Evolutionary conservation across 106 monocot genomes (phyloP), one percentile per base, ranked within the genome.

Genomic region (Amphibolis antarctica): DNA sequence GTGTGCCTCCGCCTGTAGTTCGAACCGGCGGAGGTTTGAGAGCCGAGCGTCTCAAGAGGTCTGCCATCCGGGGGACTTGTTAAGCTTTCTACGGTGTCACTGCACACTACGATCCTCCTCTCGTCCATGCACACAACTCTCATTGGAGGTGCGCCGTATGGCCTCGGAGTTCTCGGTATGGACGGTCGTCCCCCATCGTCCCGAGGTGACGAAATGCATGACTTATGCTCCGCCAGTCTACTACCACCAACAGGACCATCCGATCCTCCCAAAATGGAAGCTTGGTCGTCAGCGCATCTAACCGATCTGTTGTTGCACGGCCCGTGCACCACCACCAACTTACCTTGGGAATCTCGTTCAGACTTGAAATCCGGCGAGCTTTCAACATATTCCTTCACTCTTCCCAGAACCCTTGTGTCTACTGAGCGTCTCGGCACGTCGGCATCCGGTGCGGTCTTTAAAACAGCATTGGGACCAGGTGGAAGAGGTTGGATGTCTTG

Each of bases 401-500:
- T 60, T 5, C 43, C 42, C 36, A 3, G 28, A 60, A 12, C 31
- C 19, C 11, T 49, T 70, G 67, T 63, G 65, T 29, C 59, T 52
- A 66, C 10, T 46, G 22, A 44, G 28, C n/a, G 9, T 59, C 14
- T 31, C 25, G 63, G 23, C 15, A 11, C 19, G 15, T 13, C 46
- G 12, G 19, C 17, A 25, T 13, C 46, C 46, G 45, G 15, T 12
- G 21, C 5, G 36, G 6, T 31, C 46, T 63, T 46, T 24, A 14
- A 2, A 24, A 23, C 45, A 12, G 28, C 52, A 52, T 18, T 27
- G 15, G 48, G 11, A 27, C 12, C 56, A 28, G 56, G 57, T 27
- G 66, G 10, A n/a, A 75, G 75, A 9, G 84, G 74, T 12, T 23
- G 28, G 18, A 84, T 71, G 42, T 61, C 63, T 36, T 65, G 67